Conservation (phyloP, 192 early-diverging fungal genomes). For the Spinellus fusiger region DNA sequence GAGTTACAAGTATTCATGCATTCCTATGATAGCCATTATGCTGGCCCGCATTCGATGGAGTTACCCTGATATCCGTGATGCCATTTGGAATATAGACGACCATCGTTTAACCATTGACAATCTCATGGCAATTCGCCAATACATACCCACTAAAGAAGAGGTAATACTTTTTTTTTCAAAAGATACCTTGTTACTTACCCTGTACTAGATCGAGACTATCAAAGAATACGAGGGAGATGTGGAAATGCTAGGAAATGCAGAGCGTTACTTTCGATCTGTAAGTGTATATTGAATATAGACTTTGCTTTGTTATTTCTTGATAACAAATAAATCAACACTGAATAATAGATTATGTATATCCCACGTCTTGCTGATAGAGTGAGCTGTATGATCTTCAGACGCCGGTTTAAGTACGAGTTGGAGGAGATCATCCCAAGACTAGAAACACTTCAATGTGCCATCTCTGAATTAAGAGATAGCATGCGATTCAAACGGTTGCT, state of each 20-base stretch:
- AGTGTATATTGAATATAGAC: neutral
- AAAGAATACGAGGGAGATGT: slow-evolving; percentile 44
- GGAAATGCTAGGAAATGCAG: slow-evolving; percentile 46
- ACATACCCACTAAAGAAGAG: slow-evolving; percentile 49
- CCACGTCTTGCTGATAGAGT: slow-evolving; percentile 46
- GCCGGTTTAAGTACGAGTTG: slow-evolving; percentile 43
- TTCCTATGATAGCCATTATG: slow-evolving; percentile 41
- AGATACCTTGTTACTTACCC: neutral
- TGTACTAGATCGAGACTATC: slow-evolving; percentile 38
- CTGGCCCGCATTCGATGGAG: slow-evolving; percentile 41
- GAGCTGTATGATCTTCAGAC: slow-evolving; percentile 46
- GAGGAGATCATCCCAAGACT: slow-evolving; percentile 44
- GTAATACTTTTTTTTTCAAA: slow-evolving; percentile 9
- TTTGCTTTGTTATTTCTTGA: neutral
- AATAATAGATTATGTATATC: slow-evolving; percentile 42
- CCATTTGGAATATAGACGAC: slow-evolving; percentile 49
- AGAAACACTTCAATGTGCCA: slow-evolving; percentile 38
- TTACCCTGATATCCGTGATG: slow-evolving; percentile 48
- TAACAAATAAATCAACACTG: neutral
- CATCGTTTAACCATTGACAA: slow-evolving; percentile 46
- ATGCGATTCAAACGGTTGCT: slow-evolving; percentile 39
- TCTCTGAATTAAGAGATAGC: slow-evolving; percentile 38
- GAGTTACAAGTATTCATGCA: neutral
- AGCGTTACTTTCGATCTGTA: slow-evolving; percentile 45
- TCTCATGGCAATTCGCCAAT: slow-evolving; percentile 46